Base-by-base conservation (phyloP, 345 rosid species). In the Viola odorata region DNA sequence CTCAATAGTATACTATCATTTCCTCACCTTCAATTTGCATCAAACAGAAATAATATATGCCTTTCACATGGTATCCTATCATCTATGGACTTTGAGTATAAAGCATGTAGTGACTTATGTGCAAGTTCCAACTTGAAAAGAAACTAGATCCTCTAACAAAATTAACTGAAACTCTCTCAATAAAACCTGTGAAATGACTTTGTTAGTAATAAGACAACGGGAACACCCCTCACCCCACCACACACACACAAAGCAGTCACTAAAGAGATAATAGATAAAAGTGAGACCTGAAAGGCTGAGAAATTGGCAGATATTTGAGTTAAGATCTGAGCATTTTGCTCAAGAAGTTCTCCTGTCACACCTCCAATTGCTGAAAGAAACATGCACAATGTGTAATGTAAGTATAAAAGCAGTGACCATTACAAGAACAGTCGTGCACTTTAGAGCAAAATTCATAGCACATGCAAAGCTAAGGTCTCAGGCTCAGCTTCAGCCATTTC, bases 261-360 rank as follows among this genome's bases (percentile, higher is more conserved):
- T 9, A 44, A 53, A 8, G 7, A 4, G 23, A 62, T 11, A 45
- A n/a, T 4, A 45, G 37, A 32, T 40, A 41, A 4, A 17, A 50
- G 37, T 6, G 13, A 53, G 80, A 86, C 96, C 94, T 89, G 94
- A 58, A 78, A 82, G 63, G 85, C 68, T 37, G 84, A 69, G 62
- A 89, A 84, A 74, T 89, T 89, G 52, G 85, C 49, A 61, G 89
- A 78, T 52, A 86, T 78, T 80, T 84, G 94, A 73, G 72, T 80
- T 61, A 89, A 80, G 75, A 86, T 78, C 49, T 89, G 88, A 55
- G 91, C 69, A 76, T 82, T 86, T 74, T 86, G 83, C 78, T 84
- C 91, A 41, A 89, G 83, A 70, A 89, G 85, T 64, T 86, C 86
- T 67, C 91, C 91, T 3, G 81, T 80, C 48, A 73, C 73, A 69